Percentiles rank a stretch among this genome's conserved stretches.
phyloP scores from a whole-genome alignment of 2,329 filamentous ascomycete genomes.

The Microdochium paspali region DNA sequence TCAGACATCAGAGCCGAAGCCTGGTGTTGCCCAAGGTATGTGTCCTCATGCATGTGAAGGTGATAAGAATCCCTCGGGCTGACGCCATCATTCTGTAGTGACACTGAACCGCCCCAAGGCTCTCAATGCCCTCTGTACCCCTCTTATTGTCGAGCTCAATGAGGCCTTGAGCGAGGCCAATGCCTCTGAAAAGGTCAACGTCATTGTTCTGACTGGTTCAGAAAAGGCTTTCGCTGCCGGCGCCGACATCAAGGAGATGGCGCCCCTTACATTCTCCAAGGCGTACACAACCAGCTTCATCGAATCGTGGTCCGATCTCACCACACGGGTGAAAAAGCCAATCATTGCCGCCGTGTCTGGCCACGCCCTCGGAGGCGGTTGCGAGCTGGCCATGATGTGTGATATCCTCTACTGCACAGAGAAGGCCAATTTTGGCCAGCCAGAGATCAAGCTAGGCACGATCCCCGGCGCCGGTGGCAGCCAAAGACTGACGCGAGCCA shows the following conservation, averaged over 20 bases:
- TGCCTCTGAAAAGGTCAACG: constrained; percentile 56
- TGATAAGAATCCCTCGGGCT: not conserved
- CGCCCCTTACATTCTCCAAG: constrained; percentile 75
- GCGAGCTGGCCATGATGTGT: constrained; percentile 95
- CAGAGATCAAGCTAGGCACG: constrained; percentile 90
- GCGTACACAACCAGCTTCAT: constrained; percentile 92
- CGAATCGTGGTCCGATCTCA: constrained; percentile 83
- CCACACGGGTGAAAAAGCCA: constrained; percentile 80
- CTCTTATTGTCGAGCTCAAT: constrained; percentile 86
- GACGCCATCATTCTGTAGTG: constrained; percentile 41
- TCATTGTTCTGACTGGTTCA: constrained; percentile 81
- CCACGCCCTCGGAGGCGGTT: constrained; percentile 89
- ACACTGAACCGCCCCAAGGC: constrained; percentile 91
- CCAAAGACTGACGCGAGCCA: constrained; percentile 74
- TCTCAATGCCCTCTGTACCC: constrained; percentile 85
- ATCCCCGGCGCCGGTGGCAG: constrained; percentile 89
- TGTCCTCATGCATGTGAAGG: constrained; percentile 2
- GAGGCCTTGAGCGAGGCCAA: constrained; percentile 65
- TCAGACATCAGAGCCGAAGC: constrained; percentile 70
- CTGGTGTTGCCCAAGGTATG: constrained; percentile 83
- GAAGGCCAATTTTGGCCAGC: constrained; percentile 86
- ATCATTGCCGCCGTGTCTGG: constrained; percentile 91
- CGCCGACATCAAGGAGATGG: constrained; percentile 99
- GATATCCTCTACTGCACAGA: constrained; percentile 89
- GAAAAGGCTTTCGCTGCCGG: constrained; percentile 88